These are phyloP conservation scores for Rhodotorula sp. DNA, from an alignment of 1,284 basidiomycete species.

Conservation along the genomic window DNA sequence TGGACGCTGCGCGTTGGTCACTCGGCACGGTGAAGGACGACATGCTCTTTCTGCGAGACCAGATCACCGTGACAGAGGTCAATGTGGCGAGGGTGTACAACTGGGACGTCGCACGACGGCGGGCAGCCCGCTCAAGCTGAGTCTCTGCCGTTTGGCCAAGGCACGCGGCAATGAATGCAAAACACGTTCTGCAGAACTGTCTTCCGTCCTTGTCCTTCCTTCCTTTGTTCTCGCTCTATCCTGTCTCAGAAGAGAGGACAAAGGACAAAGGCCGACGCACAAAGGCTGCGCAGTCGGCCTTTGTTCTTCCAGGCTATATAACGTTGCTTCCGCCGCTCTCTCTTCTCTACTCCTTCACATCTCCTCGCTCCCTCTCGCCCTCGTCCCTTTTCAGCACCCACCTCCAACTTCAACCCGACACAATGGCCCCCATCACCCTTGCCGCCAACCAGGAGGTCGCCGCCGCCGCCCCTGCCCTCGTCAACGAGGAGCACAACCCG, in stretches of 20 bases:
- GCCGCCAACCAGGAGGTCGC: neutral
- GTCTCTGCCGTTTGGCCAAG: too few relatives aligned
- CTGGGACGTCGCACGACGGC: conserved; percentile 73
- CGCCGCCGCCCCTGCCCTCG: neutral
- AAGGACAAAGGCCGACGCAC: too few relatives aligned
- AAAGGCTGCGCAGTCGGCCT: neutral
- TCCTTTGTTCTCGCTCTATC: neutral
- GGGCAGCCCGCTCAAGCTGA: too few relatives aligned
- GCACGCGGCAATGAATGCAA: neutral
- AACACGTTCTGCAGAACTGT: neutral
- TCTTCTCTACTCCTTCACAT: too few relatives aligned
- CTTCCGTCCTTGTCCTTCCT: neutral
- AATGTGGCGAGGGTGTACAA: conserved; percentile 97
- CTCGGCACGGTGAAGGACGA: conserved; percentile 77
- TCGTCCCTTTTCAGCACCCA: neutral
- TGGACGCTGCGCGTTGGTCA: conserved; percentile 68
- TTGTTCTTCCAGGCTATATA: neutral
- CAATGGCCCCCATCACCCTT: conserved; percentile 13
- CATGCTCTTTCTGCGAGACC: conserved; percentile 88
- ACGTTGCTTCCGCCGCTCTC: neutral
- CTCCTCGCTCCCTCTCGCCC: neutral
- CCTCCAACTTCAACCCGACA: neutral
- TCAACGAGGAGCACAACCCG: conserved; percentile 16
- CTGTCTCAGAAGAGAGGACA: neutral
- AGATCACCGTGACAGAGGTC: conserved; percentile 96